Evolutionary conservation across 2,329 filamentous ascomycete genomes (phyloP), one percentile per base, ranked within the genome.

Genomic region (Microdochium paspali): DNA sequence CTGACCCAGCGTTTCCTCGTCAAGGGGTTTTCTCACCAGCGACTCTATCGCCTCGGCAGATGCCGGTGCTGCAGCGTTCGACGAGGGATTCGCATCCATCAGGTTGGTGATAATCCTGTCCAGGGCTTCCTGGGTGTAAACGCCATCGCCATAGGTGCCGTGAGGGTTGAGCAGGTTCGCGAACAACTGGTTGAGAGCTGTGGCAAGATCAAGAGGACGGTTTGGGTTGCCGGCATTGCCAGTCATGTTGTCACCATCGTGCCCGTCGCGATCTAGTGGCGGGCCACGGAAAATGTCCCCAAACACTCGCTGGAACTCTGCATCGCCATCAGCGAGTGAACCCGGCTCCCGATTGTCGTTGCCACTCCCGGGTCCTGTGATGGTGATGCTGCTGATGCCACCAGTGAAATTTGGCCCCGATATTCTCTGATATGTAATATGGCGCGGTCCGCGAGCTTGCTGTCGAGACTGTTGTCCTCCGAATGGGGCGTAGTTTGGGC

Each of bases 121-220:
- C 26, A 97, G 71, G 2, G 87, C 90, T 67, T 95, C 90, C 65
- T 97, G 88, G 0, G 86, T 85, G 62, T 91, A 94, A 1, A 95
- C 91, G 7, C 84, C 87, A 63, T 97, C 91, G 20, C 90, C 87
- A 49, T 78, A 73, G 15, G 70, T 66, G 7, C 68, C 73, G 49
- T 72, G 69, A 13, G 77, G 75, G 46, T 73, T 74, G 32, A 82
- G 63, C 23, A 84, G 54, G 30, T 63, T 61, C 7, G 67, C 67
- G 18, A 84, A 63, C 4, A 84, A 65, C n/a, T 76, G 72, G 28
- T 73, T 72, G 4, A 82, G 59, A 26, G 68, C 68, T 15, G 59
- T 54, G 13, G 60, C 59, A 18, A 75, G 56, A 15, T 62, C 61
- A 26, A 51, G 49, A 23, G 46, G 56, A 45, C 47, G 55, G 18